Evolutionary conservation across 192 early-diverging fungal species (phyloP).

Genomic region (Backusella westeae): DNA sequence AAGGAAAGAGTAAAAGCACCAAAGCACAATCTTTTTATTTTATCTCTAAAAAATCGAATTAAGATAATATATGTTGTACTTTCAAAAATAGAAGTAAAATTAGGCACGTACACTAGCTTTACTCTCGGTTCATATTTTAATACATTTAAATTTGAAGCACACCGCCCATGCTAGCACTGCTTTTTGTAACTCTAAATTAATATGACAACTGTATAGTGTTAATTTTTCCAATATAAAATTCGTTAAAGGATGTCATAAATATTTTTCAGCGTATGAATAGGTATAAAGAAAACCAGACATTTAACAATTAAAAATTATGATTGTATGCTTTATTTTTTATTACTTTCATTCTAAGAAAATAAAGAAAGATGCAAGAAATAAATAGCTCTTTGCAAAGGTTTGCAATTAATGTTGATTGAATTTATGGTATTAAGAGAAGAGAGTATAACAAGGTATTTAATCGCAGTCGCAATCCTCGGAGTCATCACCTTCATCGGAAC

Average conservation of each 20-base stretch:
- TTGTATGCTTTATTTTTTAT: not conserved
- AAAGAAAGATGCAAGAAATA: conserved; percentile 5
- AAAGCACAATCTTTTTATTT: not conserved
- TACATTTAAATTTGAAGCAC: too few relatives aligned
- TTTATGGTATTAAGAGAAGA: not conserved
- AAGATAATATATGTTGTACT: not conserved
- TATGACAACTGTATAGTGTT: too few relatives aligned
- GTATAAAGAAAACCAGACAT: too few relatives aligned
- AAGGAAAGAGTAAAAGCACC: not conserved
- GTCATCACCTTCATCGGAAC: not conserved
- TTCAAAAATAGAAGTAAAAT: not conserved
- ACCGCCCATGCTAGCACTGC: too few relatives aligned
- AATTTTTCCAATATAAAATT: too few relatives aligned
- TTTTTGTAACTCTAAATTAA: too few relatives aligned
- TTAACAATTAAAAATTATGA: not conserved
- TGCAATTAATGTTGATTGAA: not conserved
- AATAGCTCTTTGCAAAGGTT: conserved; percentile 6
- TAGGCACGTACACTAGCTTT: too few relatives aligned
- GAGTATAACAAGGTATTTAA: not conserved
- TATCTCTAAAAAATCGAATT: not conserved
- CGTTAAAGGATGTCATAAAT: too few relatives aligned
- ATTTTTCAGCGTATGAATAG: too few relatives aligned
- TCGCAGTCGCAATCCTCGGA: not conserved
- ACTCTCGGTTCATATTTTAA: not conserved
- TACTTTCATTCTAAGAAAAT: conserved; percentile 6